phyloP scores from a whole-genome alignment of 2,329 filamentous ascomycete genomes.

The Zymoseptoria passerinii region DNA sequence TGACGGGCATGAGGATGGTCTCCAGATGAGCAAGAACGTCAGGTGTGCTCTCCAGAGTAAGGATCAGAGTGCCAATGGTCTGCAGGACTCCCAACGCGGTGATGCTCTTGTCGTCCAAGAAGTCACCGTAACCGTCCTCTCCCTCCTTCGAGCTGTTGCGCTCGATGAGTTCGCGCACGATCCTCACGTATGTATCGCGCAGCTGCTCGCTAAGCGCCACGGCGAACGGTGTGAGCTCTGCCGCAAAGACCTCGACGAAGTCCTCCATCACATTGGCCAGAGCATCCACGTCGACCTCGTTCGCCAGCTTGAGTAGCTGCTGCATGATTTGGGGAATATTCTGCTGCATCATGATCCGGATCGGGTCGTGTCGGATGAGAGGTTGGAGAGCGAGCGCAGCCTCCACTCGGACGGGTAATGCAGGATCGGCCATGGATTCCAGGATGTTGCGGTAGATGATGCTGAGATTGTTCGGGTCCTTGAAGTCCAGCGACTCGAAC shows the following conservation, averaged over 20 bases:
- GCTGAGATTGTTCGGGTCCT: slow-evolving; percentile 89
- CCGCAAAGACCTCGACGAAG: slow-evolving; percentile 97
- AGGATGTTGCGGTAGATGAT: slow-evolving; percentile 95
- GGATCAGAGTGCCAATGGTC: slow-evolving; percentile 92
- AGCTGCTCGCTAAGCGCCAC: slow-evolving; percentile 93
- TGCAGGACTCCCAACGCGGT: slow-evolving; percentile 92
- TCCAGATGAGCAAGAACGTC: slow-evolving; percentile 93
- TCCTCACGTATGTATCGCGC: slow-evolving; percentile 89
- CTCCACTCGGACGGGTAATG: slow-evolving; percentile 86
- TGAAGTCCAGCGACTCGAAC: slow-evolving; percentile 94
- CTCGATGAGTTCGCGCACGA: slow-evolving; percentile 83
- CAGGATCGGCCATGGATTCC: slow-evolving; percentile 92
- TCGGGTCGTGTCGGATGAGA: slow-evolving; percentile 88
- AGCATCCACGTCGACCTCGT: slow-evolving; percentile 95
- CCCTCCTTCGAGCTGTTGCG: slow-evolving; percentile 71
- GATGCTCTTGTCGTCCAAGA: slow-evolving; percentile 96
- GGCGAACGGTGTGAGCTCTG: slow-evolving; percentile 91
- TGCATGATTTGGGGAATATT: slow-evolving; percentile 99
- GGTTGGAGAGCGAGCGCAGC: slow-evolving; percentile 90
- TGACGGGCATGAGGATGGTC: slow-evolving; percentile 92
- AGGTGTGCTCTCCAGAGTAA: slow-evolving; percentile 93
- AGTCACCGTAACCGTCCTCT: slow-evolving; percentile 77
- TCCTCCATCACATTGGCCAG: slow-evolving; percentile 99
- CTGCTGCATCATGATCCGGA: slow-evolving; percentile 90
- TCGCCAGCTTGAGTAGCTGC: slow-evolving; percentile 90